phyloP scores from a whole-genome alignment of 2,329 filamentous ascomycete species.

The Claviceps sorghi region DNA sequence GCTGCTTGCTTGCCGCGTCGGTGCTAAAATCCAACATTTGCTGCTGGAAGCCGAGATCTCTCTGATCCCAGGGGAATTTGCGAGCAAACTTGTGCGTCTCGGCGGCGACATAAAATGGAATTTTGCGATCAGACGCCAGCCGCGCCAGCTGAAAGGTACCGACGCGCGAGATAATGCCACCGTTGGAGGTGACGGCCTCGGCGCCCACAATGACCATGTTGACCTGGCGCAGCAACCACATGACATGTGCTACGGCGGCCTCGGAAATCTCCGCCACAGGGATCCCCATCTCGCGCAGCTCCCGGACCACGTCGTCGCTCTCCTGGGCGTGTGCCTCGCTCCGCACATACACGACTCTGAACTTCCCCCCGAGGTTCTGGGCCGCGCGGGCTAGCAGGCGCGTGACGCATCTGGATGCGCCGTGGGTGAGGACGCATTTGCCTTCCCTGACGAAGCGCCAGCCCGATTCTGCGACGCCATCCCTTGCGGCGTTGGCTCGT shows the following conservation, averaged over 20 bases:
- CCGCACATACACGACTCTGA: slow-evolving; percentile 71
- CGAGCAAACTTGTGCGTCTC: slow-evolving; percentile 96
- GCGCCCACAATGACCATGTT: slow-evolving; percentile 53
- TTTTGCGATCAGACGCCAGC: slow-evolving; percentile 50
- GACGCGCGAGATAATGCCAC: slow-evolving; percentile 78
- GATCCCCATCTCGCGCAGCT: slow-evolving; percentile 59
- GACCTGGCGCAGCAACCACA: slow-evolving; percentile 41
- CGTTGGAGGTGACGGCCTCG: slow-evolving; percentile 88
- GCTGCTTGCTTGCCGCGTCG: slow-evolving; percentile 28
- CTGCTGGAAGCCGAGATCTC: slow-evolving; percentile 67
- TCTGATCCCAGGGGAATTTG: slow-evolving; percentile 68
- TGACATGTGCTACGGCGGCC: slow-evolving; percentile 62
- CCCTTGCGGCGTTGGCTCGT: slow-evolving; percentile 70
- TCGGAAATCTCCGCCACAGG: slow-evolving; percentile 52
- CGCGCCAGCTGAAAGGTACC: slow-evolving; percentile 77
- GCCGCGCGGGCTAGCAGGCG: slow-evolving; percentile 57
- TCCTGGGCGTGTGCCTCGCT: slow-evolving; percentile 42
- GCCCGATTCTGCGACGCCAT: slow-evolving; percentile 69
- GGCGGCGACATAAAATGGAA: slow-evolving; percentile 81
- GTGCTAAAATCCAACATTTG: slow-evolving; percentile 60
- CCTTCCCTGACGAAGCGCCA: slow-evolving; percentile 66
- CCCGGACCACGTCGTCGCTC: slow-evolving; percentile 54
- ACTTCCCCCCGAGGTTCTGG: slow-evolving; percentile 47
- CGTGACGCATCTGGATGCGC: slow-evolving; percentile 71
- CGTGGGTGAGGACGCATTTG: slow-evolving; percentile 75